Percentiles rank a stretch among this genome's conserved stretches.
Evolutionary conservation across 2,329 filamentous ascomycete species (phyloP).

Genomic region (Penicillium sp.): DNA sequence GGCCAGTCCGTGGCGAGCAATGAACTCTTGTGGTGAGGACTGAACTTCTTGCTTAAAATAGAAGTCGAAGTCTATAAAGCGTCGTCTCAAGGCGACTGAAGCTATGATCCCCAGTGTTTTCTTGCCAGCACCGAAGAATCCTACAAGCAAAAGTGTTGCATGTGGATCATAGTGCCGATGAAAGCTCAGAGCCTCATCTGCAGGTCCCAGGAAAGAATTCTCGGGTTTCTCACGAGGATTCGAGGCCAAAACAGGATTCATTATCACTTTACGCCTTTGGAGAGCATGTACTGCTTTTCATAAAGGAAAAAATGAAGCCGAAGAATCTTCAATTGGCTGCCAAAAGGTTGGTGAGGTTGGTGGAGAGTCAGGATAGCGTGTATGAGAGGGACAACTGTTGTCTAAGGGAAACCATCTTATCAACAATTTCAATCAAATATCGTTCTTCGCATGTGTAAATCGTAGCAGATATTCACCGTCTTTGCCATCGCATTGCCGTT

Average conservation of each 20-base stretch:
- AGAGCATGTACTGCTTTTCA: background rate
- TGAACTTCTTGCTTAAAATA: conserved; percentile 55
- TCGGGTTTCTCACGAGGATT: background rate
- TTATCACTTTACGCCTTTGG: background rate
- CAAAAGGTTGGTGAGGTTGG: background rate
- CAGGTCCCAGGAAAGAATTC: background rate
- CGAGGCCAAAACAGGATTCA: background rate
- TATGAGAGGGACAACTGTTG: background rate
- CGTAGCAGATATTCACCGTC: background rate
- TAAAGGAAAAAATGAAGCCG: background rate
- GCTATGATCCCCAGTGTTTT: conserved; percentile 72
- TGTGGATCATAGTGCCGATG: conserved; percentile 13
- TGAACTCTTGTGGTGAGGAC: conserved; percentile 59
- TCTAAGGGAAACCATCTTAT: background rate
- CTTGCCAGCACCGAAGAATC: conserved; percentile 70
- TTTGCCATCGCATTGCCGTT: background rate
- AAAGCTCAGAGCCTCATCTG: conserved; percentile 3
- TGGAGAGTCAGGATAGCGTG: background rate
- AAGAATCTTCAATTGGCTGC: background rate
- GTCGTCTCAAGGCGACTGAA: conserved; percentile 65
- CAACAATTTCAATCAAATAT: background rate
- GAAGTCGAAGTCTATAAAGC: conserved; percentile 65
- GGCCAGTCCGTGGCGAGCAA: conserved; percentile 56
- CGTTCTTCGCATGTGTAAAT: background rate
- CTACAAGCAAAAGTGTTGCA: conserved; percentile 63